Conservation (phyloP, 495 filamentous ascomycete genomes). For the Staphylotrichum tortipilum region DNA sequence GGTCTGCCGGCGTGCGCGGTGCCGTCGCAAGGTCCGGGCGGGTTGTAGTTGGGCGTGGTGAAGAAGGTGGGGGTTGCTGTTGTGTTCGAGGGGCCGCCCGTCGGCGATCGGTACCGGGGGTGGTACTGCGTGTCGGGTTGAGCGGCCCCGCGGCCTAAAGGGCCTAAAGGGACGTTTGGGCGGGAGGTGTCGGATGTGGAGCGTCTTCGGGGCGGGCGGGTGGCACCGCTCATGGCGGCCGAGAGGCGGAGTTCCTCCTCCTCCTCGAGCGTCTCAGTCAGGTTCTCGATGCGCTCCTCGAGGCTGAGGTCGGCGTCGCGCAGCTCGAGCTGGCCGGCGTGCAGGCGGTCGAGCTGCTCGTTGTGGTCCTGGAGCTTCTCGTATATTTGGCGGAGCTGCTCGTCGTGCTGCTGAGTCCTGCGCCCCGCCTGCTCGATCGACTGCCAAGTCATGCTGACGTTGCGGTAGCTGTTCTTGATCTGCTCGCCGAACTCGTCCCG, state of each 20-base stretch:
- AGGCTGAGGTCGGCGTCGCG: slow-evolving; percentile 43
- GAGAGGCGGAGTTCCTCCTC: slow-evolving; percentile 15
- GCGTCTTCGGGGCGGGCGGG: slow-evolving; percentile 18
- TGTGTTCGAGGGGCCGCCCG: slow-evolving; percentile 12
- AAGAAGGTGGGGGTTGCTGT: background rate
- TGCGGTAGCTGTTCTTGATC: slow-evolving; percentile 42
- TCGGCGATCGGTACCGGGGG: slow-evolving; percentile 11
- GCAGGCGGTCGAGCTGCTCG: slow-evolving; percentile 34
- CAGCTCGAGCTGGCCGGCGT: slow-evolving; percentile 38
- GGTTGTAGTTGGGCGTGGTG: background rate
- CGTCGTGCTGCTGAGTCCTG: slow-evolving; percentile 33
- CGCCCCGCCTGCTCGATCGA: slow-evolving; percentile 40
- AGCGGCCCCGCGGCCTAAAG: slow-evolving; percentile 27
- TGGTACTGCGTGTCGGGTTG: too few relatives aligned
- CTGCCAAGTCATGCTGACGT: slow-evolving; percentile 43
- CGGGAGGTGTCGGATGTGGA: slow-evolving; percentile 28
- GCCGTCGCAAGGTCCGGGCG: slow-evolving; percentile 12
- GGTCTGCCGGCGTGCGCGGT: slow-evolving; percentile 12
- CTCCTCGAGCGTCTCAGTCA: slow-evolving; percentile 33
- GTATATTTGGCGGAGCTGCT: slow-evolving; percentile 36
- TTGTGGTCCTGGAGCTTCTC: slow-evolving; percentile 34
- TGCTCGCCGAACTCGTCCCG: slow-evolving; percentile 40
- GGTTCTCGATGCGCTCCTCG: slow-evolving; percentile 43
- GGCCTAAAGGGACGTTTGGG: slow-evolving; percentile 20
- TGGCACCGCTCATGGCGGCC: slow-evolving; percentile 1